These are phyloP conservation scores for Naematelia encephala DNA, from an alignment of 768 basidiomycete species.

Conservation along the genomic window DNA sequence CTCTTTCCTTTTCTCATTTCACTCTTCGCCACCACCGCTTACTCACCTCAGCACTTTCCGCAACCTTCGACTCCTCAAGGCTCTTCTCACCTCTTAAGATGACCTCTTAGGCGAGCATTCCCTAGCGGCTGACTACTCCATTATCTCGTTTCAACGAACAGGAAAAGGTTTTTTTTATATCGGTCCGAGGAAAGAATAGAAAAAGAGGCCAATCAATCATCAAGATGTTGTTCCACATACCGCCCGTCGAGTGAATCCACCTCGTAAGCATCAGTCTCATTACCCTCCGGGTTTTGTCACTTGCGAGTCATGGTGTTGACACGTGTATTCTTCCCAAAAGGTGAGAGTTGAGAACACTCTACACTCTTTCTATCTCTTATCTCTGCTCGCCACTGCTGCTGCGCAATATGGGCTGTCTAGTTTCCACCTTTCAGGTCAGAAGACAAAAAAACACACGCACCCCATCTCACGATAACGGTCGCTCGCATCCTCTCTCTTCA, in stretches of 20 bases:
- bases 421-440: neutral
- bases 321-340: neutral
- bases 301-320: neutral
- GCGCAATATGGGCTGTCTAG: neutral
- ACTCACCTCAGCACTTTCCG: too few relatives aligned
- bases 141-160: too few relatives aligned
- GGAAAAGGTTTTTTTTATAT: neutral
- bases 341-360: neutral
- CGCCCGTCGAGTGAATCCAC: neutral
- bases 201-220: too few relatives aligned
- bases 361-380: too few relatives aligned
- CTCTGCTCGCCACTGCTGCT: neutral
- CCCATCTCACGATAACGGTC: neutral
- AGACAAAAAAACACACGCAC: too few relatives aligned
- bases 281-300: neutral
- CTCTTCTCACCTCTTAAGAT: too few relatives aligned
- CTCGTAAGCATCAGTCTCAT: neutral
- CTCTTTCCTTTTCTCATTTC: too few relatives aligned
- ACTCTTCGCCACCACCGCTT: too few relatives aligned
- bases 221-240: neutral
- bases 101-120: neutral
- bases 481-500: neutral
- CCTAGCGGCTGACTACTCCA: neutral
- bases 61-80: too few relatives aligned
- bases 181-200: too few relatives aligned